Evolutionary conservation across 1,284 basidiomycete species (phyloP).

Genomic region (Boletus chippewaensis): DNA sequence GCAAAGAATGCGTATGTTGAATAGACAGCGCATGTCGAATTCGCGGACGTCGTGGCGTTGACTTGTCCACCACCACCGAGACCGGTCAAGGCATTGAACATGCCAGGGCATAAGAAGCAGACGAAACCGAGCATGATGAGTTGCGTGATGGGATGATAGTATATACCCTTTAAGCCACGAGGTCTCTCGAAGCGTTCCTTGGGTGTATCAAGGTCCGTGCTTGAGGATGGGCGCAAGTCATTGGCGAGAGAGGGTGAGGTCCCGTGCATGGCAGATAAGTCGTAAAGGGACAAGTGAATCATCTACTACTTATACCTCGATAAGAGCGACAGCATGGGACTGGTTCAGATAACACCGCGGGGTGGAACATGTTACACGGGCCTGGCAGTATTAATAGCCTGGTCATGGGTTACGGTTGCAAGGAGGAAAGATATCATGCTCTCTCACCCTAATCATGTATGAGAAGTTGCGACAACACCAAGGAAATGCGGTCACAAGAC

Average conservation of each 20-base stretch:
- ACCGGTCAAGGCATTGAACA: slow-evolving; percentile 32
- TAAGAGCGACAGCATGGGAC: neutral
- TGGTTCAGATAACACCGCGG: no score
- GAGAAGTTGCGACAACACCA: no score
- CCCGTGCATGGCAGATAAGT: neutral
- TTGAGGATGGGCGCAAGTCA: neutral
- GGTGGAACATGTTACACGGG: no score
- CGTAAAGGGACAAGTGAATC: neutral
- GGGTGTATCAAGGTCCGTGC: neutral
- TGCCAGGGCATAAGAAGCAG: slow-evolving; percentile 36
- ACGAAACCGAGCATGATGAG: slow-evolving; percentile 35
- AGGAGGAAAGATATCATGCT: neutral
- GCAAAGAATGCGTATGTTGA: slow-evolving; percentile 39
- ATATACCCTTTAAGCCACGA: neutral
- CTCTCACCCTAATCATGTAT: no score
- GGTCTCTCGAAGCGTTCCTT: neutral
- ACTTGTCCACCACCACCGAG: slow-evolving; percentile 39
- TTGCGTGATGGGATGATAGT: slow-evolving; percentile 26
- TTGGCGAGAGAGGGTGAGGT: neutral
- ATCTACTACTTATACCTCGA: neutral
- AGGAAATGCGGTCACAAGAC: no score
- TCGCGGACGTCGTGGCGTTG: slow-evolving; percentile 28
- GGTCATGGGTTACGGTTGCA: neutral
- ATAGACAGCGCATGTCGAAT: slow-evolving; percentile 37
- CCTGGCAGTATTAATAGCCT: neutral